Percentiles rank a stretch among this genome's conserved stretches.
Evolutionary conservation across 2,329 filamentous ascomycete species (phyloP).

Genomic region (Diaporthe sp.): DNA sequence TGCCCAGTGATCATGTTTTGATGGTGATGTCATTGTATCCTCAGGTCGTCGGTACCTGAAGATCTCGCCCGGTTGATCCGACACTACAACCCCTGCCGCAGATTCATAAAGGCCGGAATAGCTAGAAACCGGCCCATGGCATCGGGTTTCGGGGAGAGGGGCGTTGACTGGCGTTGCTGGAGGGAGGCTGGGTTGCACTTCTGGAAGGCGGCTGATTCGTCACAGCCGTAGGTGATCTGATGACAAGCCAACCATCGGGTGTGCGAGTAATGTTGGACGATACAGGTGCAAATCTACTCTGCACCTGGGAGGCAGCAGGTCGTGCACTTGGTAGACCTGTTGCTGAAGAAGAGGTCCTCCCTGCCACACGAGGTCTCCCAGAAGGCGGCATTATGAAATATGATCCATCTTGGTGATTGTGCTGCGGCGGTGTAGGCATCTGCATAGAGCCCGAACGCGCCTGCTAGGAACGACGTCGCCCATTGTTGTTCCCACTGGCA

Average conservation of each 20-base stretch:
- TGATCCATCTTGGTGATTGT: neutral
- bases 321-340: no score
- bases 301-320: neutral
- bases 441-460: neutral
- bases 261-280: neutral
- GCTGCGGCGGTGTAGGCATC: neutral
- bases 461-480: conserved; percentile 37
- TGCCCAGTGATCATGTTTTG: neutral
- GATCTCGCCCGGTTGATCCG: neutral
- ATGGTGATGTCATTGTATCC: neutral
- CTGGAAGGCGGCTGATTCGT: neutral
- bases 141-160: neutral
- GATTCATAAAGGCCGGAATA: neutral
- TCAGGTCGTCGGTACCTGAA: neutral
- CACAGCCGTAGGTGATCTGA: neutral
- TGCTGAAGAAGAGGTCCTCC: neutral
- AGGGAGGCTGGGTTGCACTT: neutral
- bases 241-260: neutral
- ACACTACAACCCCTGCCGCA: neutral
- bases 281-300: neutral
- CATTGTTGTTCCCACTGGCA: conserved; percentile 13
- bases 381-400: neutral
- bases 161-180: neutral
- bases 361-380: neutral
- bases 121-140: conserved; percentile 8